Percentiles rank a stretch among this genome's conserved stretches.
Evolutionary conservation across 2,329 filamentous ascomycete genomes (phyloP).

Genomic region (Metarhizium album): DNA sequence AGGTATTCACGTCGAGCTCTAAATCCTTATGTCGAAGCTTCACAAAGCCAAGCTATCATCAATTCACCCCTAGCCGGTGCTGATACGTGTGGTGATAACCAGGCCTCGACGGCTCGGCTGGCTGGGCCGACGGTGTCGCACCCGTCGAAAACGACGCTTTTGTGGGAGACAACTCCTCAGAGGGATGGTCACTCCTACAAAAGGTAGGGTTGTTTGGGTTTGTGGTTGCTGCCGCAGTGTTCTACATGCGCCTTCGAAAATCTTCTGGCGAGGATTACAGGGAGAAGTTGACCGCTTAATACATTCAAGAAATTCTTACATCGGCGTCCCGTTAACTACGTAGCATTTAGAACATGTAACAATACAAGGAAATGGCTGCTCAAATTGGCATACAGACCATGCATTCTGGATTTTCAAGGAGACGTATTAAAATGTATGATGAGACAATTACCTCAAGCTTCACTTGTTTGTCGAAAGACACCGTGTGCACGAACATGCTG

Average conservation of each 20-base stretch:
- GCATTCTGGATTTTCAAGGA: background rate
- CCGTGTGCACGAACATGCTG: background rate
- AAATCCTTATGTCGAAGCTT: constrained; percentile 23
- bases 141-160: constrained; percentile 5
- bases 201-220: constrained; percentile 41
- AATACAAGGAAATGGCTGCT: constrained; percentile 1
- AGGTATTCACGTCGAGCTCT: constrained; percentile 90
- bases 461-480: background rate
- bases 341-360: constrained; percentile 4
- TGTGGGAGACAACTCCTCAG: constrained; percentile 1
- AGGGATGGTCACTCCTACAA: constrained; percentile 28
- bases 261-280: constrained; percentile 18
- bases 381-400: background rate
- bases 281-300: constrained; percentile 34
- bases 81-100: constrained; percentile 21
- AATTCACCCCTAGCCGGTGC: constrained; percentile 18
- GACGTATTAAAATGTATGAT: too few species aligned
- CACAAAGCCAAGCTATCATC: constrained; percentile 5
- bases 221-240: constrained; percentile 33
- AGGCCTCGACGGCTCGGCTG: constrained; percentile 19
- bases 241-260: constrained; percentile 32
- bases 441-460: too few species aligned
- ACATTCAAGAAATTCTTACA: background rate
- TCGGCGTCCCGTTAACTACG: background rate
- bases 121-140: constrained; percentile 10